phyloP scores from a whole-genome alignment of 1,284 basidiomycete genomes.

The Ganoderma sp. region DNA sequence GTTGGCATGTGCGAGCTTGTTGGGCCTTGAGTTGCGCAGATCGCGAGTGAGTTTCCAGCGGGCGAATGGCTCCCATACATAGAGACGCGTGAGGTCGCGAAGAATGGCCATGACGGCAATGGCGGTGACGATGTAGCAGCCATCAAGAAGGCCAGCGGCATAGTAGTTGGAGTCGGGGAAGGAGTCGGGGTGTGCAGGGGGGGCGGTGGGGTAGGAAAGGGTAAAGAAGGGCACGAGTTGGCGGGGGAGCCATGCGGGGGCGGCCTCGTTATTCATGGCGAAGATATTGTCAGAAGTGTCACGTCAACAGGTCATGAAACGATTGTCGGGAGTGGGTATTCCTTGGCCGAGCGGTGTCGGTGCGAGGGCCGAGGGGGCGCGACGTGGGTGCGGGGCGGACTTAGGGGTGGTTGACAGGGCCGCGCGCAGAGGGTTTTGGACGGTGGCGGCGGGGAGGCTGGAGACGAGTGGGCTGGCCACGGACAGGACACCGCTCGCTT shows the following conservation, averaged over 20 bases:
- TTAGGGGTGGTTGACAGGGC: neutral
- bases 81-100: conserved; percentile 76
- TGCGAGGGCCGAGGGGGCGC: neutral
- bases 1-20: conserved; percentile 37
- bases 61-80: conserved; percentile 80
- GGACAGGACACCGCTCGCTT: conserved; percentile 20
- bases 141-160: conserved; percentile 71
- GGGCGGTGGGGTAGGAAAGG: conserved; percentile 72
- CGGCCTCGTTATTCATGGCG: conserved; percentile 43
- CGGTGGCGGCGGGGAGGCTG: neutral
- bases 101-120: conserved; percentile 81
- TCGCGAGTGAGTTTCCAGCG: conserved; percentile 69
- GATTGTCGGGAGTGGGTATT: conserved; percentile 10
- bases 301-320: conserved; percentile 39
- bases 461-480: conserved; percentile 3
- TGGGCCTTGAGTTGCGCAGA: conserved; percentile 42
- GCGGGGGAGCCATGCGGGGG: conserved; percentile 53
- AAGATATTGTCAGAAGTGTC: conserved; percentile 25
- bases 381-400: neutral
- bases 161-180: conserved; percentile 74
- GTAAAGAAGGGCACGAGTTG: conserved; percentile 71
- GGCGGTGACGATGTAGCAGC: conserved; percentile 73
- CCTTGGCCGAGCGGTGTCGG: neutral
- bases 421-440: neutral
- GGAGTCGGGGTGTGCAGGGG: conserved; percentile 66